Evolutionary conservation across 305 asterid genomes (phyloP).

Genomic region (Fraxinus baroniana): DNA sequence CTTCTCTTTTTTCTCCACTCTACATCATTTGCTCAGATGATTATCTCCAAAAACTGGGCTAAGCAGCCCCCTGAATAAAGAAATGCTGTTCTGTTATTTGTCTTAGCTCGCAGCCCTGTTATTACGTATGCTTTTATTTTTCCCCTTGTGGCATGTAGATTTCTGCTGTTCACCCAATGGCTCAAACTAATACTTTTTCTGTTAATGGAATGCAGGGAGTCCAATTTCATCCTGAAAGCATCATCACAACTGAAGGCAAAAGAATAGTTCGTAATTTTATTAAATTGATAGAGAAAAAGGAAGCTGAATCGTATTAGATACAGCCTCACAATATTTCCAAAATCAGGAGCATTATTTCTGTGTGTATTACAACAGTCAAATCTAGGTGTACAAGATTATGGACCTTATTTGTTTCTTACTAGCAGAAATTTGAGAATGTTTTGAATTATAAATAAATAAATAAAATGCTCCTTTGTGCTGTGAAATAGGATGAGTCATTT

Average conservation of each 20-base stretch:
- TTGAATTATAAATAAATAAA: background rate
- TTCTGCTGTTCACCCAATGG: background rate
- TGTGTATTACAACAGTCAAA: background rate
- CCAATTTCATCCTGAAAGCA: conserved; percentile 87
- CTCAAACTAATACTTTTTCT: background rate
- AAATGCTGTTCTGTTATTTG: background rate
- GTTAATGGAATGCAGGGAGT: conserved; percentile 46
- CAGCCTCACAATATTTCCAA: conserved; percentile 7
- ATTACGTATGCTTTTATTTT: background rate
- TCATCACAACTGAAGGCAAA: conserved; percentile 69
- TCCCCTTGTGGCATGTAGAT: background rate
- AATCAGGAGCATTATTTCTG: background rate
- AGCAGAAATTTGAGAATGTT: background rate
- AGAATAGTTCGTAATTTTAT: conserved; percentile 52
- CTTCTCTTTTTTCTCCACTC: background rate
- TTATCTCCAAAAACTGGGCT: background rate
- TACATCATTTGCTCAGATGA: background rate
- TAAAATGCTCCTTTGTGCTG: background rate
- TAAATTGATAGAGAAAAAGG: conserved; percentile 63
- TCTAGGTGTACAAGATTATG: background rate
- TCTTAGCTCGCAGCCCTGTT: background rate
- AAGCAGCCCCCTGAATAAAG: background rate
- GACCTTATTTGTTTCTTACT: background rate
- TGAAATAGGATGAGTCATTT: background rate
- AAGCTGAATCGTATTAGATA: conserved; percentile 42